These are phyloP conservation scores for Simplicillium sp. DNA, from an alignment of 2,329 filamentous ascomycete species.

Conservation along the genomic window DNA sequence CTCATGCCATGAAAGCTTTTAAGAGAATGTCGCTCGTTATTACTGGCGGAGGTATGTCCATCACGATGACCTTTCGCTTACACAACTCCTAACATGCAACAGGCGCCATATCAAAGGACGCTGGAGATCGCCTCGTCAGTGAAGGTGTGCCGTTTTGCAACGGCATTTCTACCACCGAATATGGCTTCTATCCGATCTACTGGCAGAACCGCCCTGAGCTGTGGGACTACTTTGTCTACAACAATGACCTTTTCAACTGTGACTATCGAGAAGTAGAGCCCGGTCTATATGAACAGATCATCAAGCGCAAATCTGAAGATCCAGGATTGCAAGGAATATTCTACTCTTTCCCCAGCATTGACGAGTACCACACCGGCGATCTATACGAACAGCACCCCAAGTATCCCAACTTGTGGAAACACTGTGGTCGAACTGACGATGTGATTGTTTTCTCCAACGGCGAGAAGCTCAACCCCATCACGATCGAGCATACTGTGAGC, in stretches of 20 bases:
- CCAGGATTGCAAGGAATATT: conserved; percentile 18
- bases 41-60: background rate
- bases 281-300: background rate
- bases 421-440: conserved; percentile 22
- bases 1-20: background rate
- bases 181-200: background rate
- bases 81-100: too few relatives aligned
- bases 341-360: conserved; percentile 23
- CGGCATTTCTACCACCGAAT: background rate
- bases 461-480: conserved; percentile 36
- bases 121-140: background rate
- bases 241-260: background rate
- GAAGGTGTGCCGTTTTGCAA: background rate
- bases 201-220: background rate
- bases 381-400: conserved; percentile 31
- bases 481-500: conserved; percentile 28
- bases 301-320: background rate
- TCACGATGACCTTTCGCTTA: too few relatives aligned
- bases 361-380: conserved; percentile 24
- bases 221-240: background rate
- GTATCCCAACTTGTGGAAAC: conserved; percentile 19
- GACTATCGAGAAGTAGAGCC: background rate
- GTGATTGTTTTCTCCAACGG: conserved; percentile 40
- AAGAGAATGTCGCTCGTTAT: background rate
- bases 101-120: background rate